Percentiles rank a stretch among this genome's conserved stretches.
phyloP scores from a whole-genome alignment of 2,329 filamentous ascomycete species.

The Lasiodiplodia gonubiensis region DNA sequence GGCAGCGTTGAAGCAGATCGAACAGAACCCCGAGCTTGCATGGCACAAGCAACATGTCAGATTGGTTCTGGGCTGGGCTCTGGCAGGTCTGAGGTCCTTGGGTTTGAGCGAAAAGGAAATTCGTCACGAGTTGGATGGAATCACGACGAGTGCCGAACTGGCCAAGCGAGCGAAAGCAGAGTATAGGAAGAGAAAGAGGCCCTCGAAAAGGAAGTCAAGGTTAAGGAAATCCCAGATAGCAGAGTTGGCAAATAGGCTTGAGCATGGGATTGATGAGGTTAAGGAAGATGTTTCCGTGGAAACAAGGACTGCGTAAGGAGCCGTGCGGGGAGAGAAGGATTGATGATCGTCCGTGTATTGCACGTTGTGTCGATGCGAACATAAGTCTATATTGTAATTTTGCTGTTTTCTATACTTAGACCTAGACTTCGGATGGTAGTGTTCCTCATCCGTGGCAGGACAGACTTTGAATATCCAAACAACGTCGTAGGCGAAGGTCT shows the following conservation, averaged over 20 bases:
- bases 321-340: neutral
- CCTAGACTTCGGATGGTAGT: neutral
- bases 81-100: neutral
- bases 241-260: neutral
- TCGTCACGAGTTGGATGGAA: neutral
- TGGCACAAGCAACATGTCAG: neutral
- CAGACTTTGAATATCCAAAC: neutral
- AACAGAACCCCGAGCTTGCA: neutral
- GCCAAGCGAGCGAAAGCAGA: neutral
- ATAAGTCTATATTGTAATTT: neutral
- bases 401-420: neutral
- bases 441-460: neutral
- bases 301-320: neutral
- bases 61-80: constrained; percentile 11
- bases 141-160: neutral
- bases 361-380: neutral
- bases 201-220: neutral
- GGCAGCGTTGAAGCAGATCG: neutral
- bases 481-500: too few relatives aligned
- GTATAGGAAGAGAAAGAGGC: neutral
- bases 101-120: neutral
- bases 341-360: neutral
- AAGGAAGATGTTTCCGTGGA: neutral
- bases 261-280: too few relatives aligned
- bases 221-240: neutral